Evolutionary conservation across 306 rosid genomes (phyloP).

Genomic region (Myrica gale): DNA sequence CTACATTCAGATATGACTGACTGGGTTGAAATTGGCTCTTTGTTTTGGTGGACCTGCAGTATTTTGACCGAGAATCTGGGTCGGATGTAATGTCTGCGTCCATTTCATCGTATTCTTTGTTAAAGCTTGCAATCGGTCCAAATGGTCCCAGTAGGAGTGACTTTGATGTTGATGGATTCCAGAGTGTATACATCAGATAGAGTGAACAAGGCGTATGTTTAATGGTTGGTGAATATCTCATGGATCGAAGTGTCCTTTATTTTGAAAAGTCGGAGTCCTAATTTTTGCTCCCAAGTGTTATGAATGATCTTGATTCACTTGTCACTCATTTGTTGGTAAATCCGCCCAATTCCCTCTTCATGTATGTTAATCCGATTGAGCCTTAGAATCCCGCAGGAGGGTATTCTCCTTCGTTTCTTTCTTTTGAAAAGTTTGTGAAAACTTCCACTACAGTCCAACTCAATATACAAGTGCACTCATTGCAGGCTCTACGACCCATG

Average conservation of each 20-base stretch:
- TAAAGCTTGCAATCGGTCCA: background rate
- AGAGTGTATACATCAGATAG: background rate
- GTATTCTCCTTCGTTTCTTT: no score
- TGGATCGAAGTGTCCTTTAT: background rate
- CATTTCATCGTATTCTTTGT: constrained; percentile 4
- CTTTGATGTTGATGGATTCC: background rate
- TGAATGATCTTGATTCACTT: background rate
- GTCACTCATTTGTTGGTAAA: background rate
- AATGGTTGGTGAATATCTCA: background rate
- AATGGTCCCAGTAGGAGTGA: background rate
- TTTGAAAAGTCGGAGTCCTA: no score
- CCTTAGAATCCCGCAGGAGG: no score
- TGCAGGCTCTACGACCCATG: no score
- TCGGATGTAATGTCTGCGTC: background rate
- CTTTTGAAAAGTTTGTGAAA: no score
- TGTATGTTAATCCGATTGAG: background rate
- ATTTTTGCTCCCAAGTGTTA: background rate
- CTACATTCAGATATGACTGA: background rate
- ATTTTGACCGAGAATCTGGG: background rate
- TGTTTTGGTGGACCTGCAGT: background rate
- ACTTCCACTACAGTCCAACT: no score
- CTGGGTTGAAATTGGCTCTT: background rate
- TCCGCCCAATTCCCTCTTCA: background rate
- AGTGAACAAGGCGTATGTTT: background rate
- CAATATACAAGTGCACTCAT: no score